phyloP scores from a whole-genome alignment of 192 early-diverging fungal genomes.

The Gonapodya prolifera region DNA sequence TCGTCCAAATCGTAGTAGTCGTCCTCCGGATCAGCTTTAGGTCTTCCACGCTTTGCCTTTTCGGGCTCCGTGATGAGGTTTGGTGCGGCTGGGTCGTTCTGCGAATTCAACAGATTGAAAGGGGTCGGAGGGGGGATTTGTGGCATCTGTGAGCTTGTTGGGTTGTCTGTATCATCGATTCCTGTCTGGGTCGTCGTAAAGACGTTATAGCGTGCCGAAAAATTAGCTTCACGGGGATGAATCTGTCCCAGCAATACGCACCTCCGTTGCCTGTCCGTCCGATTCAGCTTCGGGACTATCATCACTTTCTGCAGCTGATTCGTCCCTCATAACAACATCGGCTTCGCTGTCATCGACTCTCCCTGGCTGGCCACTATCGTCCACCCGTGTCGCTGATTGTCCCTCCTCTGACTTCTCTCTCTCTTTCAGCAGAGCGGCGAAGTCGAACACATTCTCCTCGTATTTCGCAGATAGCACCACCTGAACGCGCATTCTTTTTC shows the following conservation, averaged over 20 bases:
- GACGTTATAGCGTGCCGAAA: too few species aligned
- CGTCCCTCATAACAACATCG: neutral
- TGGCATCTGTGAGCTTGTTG: neutral
- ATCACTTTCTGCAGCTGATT: neutral
- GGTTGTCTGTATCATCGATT: neutral
- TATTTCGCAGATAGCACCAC: neutral
- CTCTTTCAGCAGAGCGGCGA: neutral
- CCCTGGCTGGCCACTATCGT: neutral
- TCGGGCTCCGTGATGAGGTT: neutral
- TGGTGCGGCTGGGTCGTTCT: neutral
- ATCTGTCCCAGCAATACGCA: too few species aligned
- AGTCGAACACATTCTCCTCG: neutral
- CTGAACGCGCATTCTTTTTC: neutral
- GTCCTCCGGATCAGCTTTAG: neutral
- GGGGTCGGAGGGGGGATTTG: neutral
- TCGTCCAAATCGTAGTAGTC: constrained; percentile 5
- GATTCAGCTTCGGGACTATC: neutral
- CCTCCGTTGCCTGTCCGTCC: neutral
- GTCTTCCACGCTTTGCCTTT: neutral
- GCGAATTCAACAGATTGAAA: neutral
- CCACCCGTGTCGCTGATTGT: neutral
- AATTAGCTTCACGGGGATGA: too few species aligned
- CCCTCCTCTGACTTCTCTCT: neutral
- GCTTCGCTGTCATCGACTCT: neutral
- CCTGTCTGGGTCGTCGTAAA: neutral